Percentiles rank a stretch among this genome's conserved stretches.
These are phyloP conservation scores for Huntiella moniliformis DNA, from an alignment of 2,329 filamentous ascomycete genomes.

Conservation along the genomic window DNA sequence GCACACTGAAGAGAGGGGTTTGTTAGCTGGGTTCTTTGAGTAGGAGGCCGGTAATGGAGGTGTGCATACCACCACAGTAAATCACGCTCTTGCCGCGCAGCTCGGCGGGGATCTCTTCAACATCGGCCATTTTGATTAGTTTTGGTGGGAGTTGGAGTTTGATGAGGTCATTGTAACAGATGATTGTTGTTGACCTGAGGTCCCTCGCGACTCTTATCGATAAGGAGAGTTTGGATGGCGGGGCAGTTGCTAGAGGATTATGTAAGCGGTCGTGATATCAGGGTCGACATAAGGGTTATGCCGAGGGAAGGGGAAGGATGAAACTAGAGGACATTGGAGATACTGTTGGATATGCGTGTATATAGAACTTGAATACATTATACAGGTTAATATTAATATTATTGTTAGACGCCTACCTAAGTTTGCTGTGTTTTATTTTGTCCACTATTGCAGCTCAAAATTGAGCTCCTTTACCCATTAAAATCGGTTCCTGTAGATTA, in stretches of 20 bases:
- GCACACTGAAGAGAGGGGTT: conserved; percentile 29
- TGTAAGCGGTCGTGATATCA: conserved; percentile 36
- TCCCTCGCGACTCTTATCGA: not conserved
- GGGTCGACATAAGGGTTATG: conserved; percentile 23
- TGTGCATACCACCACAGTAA: conserved; percentile 39
- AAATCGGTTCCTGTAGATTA: too few species aligned
- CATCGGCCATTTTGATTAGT: conserved; percentile 7
- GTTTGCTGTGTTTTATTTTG: too few species aligned
- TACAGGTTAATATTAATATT: too few species aligned
- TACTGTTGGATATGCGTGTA: too few species aligned
- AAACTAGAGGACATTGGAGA: too few species aligned
- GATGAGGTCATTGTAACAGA: not conserved
- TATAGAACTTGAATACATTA: too few species aligned
- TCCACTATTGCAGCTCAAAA: too few species aligned
- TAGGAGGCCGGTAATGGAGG: too few species aligned
- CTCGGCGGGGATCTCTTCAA: conserved; percentile 9
- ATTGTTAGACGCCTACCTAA: too few species aligned
- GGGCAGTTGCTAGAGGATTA: not conserved
- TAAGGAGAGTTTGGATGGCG: not conserved
- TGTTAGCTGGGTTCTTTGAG: not conserved
- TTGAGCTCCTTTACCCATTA: too few species aligned
- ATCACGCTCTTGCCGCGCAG: conserved; percentile 19
- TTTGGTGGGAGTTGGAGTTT: conserved; percentile 1
- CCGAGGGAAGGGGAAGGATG: not conserved
- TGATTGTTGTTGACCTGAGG: not conserved